Evolutionary conservation across 225 moss, liverwort and hornwort species (phyloP).

Genomic region (Rhytidiadelphus loreus): DNA sequence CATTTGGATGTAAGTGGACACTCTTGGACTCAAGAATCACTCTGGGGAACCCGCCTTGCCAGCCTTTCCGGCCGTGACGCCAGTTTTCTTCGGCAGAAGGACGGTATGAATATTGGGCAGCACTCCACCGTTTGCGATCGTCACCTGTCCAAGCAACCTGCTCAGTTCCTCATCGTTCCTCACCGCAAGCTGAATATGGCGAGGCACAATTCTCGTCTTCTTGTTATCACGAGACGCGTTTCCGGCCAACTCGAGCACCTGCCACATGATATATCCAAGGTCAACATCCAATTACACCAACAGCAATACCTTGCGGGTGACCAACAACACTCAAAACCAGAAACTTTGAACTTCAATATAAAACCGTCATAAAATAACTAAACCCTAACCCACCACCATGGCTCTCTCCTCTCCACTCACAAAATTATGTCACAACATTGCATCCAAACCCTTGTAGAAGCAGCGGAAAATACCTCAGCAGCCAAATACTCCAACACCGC

Average conservation of each 20-base stretch:
- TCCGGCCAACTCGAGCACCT: slow-evolving; percentile 46
- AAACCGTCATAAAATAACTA: not conserved
- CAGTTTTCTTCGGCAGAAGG: slow-evolving; percentile 24
- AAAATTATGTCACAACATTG: not conserved
- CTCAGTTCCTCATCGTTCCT: slow-evolving; percentile 41
- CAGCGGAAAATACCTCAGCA: not conserved
- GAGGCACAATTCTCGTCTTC: slow-evolving; percentile 43
- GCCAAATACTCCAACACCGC: slow-evolving; percentile 29
- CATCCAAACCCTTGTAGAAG: fast-evolving
- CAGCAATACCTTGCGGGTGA: not conserved
- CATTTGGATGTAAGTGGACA: not conserved
- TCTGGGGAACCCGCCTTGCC: slow-evolving; percentile 23
- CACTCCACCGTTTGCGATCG: slow-evolving; percentile 36
- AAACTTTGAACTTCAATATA: fast-evolving
- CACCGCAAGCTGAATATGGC: slow-evolving; percentile 41
- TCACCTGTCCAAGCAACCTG: slow-evolving; percentile 33
- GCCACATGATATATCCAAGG: not conserved
- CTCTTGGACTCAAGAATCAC: not conserved
- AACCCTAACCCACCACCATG: not conserved
- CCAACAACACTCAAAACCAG: too few relatives aligned
- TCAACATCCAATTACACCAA: not conserved
- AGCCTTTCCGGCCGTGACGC: not conserved
- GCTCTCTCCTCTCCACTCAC: too few relatives aligned
- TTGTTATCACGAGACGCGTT: slow-evolving; percentile 41
- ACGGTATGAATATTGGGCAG: slow-evolving; percentile 28